Conservation (phyloP, 805 yeast genomes). For the Pichia manshurica region DNA sequence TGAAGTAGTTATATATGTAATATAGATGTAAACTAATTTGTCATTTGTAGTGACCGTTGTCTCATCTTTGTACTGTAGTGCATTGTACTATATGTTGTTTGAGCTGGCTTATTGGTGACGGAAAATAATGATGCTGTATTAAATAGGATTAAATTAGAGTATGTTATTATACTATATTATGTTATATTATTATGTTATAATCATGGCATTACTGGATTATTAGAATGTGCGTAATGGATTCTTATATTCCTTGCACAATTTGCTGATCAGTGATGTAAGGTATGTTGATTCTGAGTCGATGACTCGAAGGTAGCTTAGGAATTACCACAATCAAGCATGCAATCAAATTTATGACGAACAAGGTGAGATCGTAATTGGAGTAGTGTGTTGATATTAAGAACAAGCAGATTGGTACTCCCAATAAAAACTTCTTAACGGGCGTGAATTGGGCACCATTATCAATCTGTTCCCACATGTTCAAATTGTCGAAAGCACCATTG, state of each 20-base stretch:
- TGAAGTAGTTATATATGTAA: no score
- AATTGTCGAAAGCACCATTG: slow-evolving; percentile 90
- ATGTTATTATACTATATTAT: background rate
- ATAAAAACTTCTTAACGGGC: slow-evolving; percentile 87
- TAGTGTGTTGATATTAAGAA: slow-evolving; percentile 87
- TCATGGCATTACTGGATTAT: background rate
- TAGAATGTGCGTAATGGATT: no score
- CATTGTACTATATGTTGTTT: no score
- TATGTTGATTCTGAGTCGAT: slow-evolving; percentile 64
- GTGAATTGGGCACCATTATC: slow-evolving; percentile 90
- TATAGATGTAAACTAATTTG: no score
- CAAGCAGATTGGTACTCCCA: slow-evolving; percentile 87
- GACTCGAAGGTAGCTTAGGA: slow-evolving; percentile 83
- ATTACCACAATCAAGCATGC: slow-evolving; percentile 83
- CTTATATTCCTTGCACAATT: slow-evolving; percentile 19
- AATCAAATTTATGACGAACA: slow-evolving; percentile 72
- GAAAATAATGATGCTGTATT: no score
- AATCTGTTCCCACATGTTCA: slow-evolving; percentile 98
- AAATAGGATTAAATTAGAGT: background rate
- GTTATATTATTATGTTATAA: background rate
- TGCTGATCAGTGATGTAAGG: slow-evolving; percentile 41
- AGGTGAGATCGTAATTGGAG: slow-evolving; percentile 72
- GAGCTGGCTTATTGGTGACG: no score
- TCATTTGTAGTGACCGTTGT: no score
- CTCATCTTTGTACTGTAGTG: no score